Base-by-base conservation (phyloP, 352 stramenopile species). In the Globisporangium paroecandrum region DNA sequence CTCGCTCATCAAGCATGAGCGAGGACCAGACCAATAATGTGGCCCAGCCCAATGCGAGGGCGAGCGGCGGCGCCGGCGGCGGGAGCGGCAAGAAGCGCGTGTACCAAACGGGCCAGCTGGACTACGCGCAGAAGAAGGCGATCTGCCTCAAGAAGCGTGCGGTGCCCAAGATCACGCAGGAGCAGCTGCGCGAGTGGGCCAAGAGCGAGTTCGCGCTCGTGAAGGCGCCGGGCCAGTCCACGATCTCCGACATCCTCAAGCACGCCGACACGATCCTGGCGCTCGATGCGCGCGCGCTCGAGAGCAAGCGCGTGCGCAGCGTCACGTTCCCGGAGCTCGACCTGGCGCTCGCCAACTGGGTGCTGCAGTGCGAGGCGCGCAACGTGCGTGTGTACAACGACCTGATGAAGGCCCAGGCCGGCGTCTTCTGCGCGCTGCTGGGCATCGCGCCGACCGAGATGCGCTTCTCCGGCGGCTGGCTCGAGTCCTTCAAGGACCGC, bases 81-180 rank as follows among this genome's bases (percentile, higher is more conserved):
- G 56, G 22, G 56, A 62, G 56, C 56, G 56, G 27, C 27, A 29
- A 29, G 27, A 29, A 29, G 27, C 27, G 27, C 32, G 32, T 43
- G 20, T 62, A 62, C 32, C 56, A 62, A 34, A 62, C 32, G 24
- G 27, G 55, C 27, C 55, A 61, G 55, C 55, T 61, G 27, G 55
- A 61, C 55, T 61, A 61, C 32, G 34, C 29, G 32, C 55, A 61
- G 29, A 34, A 36, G 24, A 61, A 61, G 18, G 55, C 55, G 55
- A 61, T 61, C 27, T 61, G 55, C 55, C 55, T 61, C 29, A 61
- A 61, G 55, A 61, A 61, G 55, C 55, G 34, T 15, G 29, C 27
- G 55, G 25, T 29, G 27, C 55, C 55, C n/a, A 41, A 41, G 27
- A 61, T 61, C 25, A 61, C 55, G 20, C 55, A 64, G 43, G 41